These are phyloP conservation scores for Exobasidium cylindrosporum DNA, from an alignment of 1,284 basidiomycete species.

Conservation along the genomic window DNA sequence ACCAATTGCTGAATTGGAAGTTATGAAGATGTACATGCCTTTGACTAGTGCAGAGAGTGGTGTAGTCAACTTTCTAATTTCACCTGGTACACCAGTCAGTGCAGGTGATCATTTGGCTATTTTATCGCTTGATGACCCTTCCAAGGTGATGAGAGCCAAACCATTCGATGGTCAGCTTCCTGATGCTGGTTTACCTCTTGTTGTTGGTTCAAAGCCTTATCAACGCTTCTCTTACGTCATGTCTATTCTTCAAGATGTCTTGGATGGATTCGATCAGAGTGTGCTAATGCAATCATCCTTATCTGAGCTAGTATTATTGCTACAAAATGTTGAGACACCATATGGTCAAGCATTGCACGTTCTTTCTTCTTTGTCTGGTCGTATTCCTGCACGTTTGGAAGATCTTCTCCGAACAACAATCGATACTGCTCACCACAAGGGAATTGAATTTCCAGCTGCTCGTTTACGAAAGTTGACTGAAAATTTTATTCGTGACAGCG, in stretches of 20 bases:
- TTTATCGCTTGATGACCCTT: slow-evolving; percentile 91
- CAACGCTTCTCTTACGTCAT: slow-evolving; percentile 78
- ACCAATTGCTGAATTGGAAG: slow-evolving; percentile 95
- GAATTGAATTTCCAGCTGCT: slow-evolving; percentile 75
- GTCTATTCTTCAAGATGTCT: slow-evolving; percentile 79
- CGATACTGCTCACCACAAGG: slow-evolving; percentile 71
- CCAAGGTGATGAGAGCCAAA: slow-evolving; percentile 95
- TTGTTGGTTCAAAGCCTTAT: slow-evolving; percentile 85
- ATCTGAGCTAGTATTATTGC: slow-evolving; percentile 74
- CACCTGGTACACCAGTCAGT: slow-evolving; percentile 90
- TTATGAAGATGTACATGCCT: slow-evolving; percentile 52
- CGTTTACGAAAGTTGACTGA: slow-evolving; percentile 81
- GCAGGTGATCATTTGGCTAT: slow-evolving; percentile 99
- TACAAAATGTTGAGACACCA: slow-evolving; percentile 81
- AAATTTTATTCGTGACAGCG: slow-evolving; percentile 75
- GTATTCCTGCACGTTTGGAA: slow-evolving; percentile 75
- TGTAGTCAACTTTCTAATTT: slow-evolving; percentile 78
- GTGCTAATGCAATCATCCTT: slow-evolving; percentile 67
- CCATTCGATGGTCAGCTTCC: slow-evolving; percentile 87
- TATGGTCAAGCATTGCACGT: slow-evolving; percentile 82
- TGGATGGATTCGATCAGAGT: slow-evolving; percentile 54
- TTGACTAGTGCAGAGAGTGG: slow-evolving; percentile 94
- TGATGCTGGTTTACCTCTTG: slow-evolving; percentile 67
- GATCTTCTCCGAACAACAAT: slow-evolving; percentile 77
- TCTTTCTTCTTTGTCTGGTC: slow-evolving; percentile 83